Percentiles rank a stretch among this genome's conserved stretches.
phyloP scores from a whole-genome alignment of 257 asterid species.

The Nicotiana otophora region DNA sequence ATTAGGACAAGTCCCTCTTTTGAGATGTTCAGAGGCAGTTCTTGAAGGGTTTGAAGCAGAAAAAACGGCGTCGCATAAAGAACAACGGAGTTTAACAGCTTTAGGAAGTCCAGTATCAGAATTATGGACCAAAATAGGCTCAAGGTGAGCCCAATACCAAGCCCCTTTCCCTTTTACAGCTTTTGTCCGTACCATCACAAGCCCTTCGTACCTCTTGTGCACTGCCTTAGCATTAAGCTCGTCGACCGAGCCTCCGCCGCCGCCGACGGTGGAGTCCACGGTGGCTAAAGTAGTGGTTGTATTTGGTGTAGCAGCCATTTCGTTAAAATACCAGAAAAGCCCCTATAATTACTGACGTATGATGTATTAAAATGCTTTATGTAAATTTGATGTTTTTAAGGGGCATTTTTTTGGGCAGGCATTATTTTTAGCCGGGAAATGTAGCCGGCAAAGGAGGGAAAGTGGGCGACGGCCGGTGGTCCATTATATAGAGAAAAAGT shows the following conservation, averaged over 20 bases:
- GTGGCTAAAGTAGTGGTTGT: constrained; percentile 31
- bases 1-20: constrained; percentile 91
- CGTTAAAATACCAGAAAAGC: neutral
- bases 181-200: constrained; percentile 76
- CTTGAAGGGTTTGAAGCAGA: constrained; percentile 97
- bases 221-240: constrained; percentile 73
- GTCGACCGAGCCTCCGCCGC: constrained; percentile 30
- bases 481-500: constrained; percentile 24
- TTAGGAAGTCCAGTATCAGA: constrained; percentile 77
- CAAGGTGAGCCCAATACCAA: constrained; percentile 98
- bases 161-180: constrained; percentile 97
- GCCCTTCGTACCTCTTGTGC: constrained; percentile 82
- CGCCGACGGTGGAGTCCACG: constrained; percentile 5
- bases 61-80: constrained; percentile 87
- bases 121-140: constrained; percentile 75
- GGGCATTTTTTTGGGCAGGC: neutral
- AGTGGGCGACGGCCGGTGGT: constrained; percentile 17
- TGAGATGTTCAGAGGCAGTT: constrained; percentile 97
- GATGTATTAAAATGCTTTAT: neutral
- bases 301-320: constrained; percentile 52
- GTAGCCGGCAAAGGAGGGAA: constrained; percentile 15
- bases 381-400: neutral
- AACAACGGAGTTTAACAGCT: constrained; percentile 86
- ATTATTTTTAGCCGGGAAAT: constrained; percentile 20
- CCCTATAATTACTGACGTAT: neutral